These are phyloP conservation scores for Epichloe gansuensis DNA, from an alignment of 2,329 filamentous ascomycete species.

Conservation along the genomic window DNA sequence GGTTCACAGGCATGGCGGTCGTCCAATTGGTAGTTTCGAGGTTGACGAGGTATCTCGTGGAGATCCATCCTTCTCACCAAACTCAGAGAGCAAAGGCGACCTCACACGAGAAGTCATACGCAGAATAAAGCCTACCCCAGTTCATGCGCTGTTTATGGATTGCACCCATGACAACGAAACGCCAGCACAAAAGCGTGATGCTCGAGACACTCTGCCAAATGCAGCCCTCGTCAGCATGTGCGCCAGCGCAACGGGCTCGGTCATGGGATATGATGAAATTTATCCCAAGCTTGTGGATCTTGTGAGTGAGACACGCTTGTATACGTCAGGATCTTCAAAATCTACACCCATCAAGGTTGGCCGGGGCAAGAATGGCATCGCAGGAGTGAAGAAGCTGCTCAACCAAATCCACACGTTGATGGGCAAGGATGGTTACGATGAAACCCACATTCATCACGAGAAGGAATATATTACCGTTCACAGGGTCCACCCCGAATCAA, in stretches of 20 bases:
- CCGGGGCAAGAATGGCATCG: conserved; percentile 71
- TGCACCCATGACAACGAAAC: conserved; percentile 98
- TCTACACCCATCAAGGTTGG: conserved; percentile 46
- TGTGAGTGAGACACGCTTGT: conserved; percentile 75
- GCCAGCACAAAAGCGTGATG: conserved; percentile 87
- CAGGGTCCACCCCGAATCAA: conserved; percentile 78
- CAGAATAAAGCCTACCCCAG: conserved; percentile 72
- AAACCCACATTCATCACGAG: conserved; percentile 94
- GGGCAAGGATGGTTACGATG: conserved; percentile 88
- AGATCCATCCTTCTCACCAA: conserved; percentile 27
- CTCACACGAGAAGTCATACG: conserved; percentile 54
- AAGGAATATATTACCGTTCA: conserved; percentile 95
- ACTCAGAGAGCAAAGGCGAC: conserved; percentile 17
- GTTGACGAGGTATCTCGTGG: conserved; percentile 69
- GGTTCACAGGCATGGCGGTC: conserved; percentile 84
- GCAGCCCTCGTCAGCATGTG: conserved; percentile 95
- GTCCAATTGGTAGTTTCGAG: conserved; percentile 94
- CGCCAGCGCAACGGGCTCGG: conserved; percentile 82
- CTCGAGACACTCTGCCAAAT: conserved; percentile 85
- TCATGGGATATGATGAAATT: conserved; percentile 96
- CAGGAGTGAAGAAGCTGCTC: conserved; percentile 77
- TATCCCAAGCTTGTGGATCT: conserved; percentile 90
- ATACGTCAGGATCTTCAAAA: conserved; percentile 63
- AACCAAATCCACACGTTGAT: conserved; percentile 93
- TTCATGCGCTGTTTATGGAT: conserved; percentile 96